Conservation (phyloP, 176 grass and related monocot species). For the Carex parvula region DNA sequence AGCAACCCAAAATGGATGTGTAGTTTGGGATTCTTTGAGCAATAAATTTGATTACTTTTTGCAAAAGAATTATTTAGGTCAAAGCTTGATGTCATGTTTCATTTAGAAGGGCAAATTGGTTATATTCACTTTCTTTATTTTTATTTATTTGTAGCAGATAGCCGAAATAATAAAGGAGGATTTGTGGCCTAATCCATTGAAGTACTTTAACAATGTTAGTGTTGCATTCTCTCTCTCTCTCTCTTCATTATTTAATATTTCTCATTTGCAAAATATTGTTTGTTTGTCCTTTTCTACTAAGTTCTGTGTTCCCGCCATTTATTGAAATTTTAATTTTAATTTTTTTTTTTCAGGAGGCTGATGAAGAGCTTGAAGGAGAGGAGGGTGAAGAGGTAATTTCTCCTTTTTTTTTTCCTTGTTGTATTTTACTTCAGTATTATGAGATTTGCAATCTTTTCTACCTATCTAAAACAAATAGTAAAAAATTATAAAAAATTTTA, state of each 20-base stretch:
- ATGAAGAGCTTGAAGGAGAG: constrained; percentile 64
- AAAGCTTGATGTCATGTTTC: background rate
- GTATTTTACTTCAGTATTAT: too few species aligned
- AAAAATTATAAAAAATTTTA: too few species aligned
- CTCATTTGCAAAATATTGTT: background rate
- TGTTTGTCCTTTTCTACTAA: background rate
- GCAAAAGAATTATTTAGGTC: background rate
- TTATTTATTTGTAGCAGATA: constrained; percentile 36
- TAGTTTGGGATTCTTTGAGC: background rate
- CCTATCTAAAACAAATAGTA: too few species aligned
- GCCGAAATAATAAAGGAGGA: constrained; percentile 90
- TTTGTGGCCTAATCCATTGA: constrained; percentile 90
- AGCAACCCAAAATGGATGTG: background rate
- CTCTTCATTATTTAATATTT: constrained; percentile 1
- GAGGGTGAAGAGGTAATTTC: constrained; percentile 72
- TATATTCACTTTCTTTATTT: background rate
- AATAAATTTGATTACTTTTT: background rate
- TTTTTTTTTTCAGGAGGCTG: constrained; percentile 58
- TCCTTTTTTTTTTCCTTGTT: too few species aligned
- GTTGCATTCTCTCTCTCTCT: background rate
- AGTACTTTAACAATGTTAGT: constrained; percentile 91
- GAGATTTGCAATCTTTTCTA: too few species aligned
- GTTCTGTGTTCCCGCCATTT: background rate
- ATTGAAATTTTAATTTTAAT: background rate
- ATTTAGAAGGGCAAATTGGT: background rate